Percentiles rank a stretch among this genome's conserved stretches.
These are phyloP conservation scores for Oryza longistaminata DNA, from an alignment of 176 grass and related monocot species.

Conservation along the genomic window DNA sequence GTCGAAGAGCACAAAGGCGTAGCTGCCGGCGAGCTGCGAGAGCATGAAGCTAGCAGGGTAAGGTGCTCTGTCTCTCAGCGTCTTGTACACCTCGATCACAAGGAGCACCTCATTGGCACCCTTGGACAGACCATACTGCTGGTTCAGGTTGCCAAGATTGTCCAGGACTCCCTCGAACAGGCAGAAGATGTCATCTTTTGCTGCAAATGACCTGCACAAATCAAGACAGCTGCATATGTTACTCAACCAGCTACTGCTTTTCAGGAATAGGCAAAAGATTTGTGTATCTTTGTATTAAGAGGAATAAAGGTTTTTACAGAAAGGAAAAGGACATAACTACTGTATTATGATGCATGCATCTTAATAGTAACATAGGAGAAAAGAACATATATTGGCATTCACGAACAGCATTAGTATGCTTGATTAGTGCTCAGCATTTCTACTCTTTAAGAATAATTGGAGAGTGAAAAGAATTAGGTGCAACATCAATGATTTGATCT, in stretches of 20 bases:
- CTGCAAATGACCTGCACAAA: conserved; percentile 68
- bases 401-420: neutral
- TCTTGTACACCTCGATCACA: conserved; percentile 84
- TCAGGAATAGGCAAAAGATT: too few species aligned
- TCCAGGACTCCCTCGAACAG: conserved; percentile 83
- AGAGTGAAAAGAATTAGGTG: conserved; percentile 32
- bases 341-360: neutral
- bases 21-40: conserved; percentile 68
- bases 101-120: conserved; percentile 73
- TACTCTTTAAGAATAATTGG: neutral
- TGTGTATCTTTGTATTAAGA: too few species aligned
- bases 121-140: conserved; percentile 93
- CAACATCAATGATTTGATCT: conserved; percentile 1
- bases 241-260: neutral
- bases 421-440: neutral
- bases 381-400: neutral
- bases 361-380: neutral
- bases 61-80: conserved; percentile 75
- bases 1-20: conserved; percentile 91
- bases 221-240: neutral
- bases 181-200: conserved; percentile 91
- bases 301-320: too few species aligned
- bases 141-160: conserved; percentile 65
- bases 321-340: too few species aligned
- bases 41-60: conserved; percentile 92